Evolutionary conservation across 257 asterid genomes (phyloP), one percentile per base, ranked within the genome.

Genomic region (Verbascum thapsus): DNA sequence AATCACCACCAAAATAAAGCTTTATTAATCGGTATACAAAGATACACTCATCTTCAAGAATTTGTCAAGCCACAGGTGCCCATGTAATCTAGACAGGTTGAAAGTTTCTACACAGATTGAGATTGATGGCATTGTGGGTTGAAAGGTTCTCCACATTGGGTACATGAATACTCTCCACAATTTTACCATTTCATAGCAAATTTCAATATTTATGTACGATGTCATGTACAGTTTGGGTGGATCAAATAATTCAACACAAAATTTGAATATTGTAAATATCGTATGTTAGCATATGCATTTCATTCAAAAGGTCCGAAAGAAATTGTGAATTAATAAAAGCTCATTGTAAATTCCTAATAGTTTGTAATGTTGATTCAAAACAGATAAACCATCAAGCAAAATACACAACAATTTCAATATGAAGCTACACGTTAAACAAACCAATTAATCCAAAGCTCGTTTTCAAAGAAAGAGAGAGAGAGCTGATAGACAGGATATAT

Each of bases 1-100:
- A 15, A 78, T 85, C 39, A 75, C 80, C 42, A 82, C 81, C 60
- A 76, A 76, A 76, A 80, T 85, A 68, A 85, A 78, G 76, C 84
- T 85, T 10, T 85, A 83, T 47, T 61, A 76, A 15, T 68, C 72
- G 78, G 53, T 71, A 61, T 30, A 30, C 38, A 17, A 18, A 7
- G 47, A 44, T 57, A 13, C 32, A 26, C 63, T 53, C 30, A 18
- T 10, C 40, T 23, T 64, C 30, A 64, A 50, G 56, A 60, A 60
- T 42, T 42, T 49, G 53, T 48, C 61, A n/a, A 61, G n/a, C 44
- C 41, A 32, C 9, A 26, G 26, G 30, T 18, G 58, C 35, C 63
- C 51, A 26, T 23, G 15, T 22, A 47, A 35, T 16, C 49, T 26
- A 0, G 56, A 47, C 13, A 2, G 12, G n/a, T 13, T 37, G 26